Percentiles rank a stretch among this genome's conserved stretches.
Evolutionary conservation across 202 grass and related monocot genomes (phyloP).

Genomic region (Panicum virgatum): DNA sequence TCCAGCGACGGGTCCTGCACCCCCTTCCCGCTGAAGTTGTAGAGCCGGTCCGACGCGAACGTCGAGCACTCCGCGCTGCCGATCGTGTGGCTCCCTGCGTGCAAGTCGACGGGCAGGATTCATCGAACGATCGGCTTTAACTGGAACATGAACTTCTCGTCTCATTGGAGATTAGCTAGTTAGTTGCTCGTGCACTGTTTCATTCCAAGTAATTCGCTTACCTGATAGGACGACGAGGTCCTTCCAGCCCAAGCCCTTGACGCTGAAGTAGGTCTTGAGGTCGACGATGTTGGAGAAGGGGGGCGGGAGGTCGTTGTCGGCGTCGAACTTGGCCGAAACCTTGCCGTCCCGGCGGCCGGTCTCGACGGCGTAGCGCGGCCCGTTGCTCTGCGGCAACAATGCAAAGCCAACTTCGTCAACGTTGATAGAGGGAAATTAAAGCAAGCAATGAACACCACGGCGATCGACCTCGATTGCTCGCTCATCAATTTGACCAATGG

Average conservation of each 20-base stretch:
- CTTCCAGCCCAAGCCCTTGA: conserved; percentile 61
- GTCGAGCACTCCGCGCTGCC: conserved; percentile 57
- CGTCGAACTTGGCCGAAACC: not conserved
- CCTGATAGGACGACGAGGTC: conserved; percentile 75
- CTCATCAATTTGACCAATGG: too few relatives aligned
- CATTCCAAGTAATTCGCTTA: too few relatives aligned
- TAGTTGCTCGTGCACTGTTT: too few relatives aligned
- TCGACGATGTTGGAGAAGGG: conserved; percentile 54
- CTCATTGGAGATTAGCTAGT: not conserved
- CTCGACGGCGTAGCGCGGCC: conserved; percentile 62
- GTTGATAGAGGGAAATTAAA: not conserved
- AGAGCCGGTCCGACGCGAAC: conserved; percentile 57
- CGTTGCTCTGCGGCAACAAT: conserved; percentile 42
- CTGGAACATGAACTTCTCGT: too few relatives aligned
- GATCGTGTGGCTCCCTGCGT: conserved; percentile 64
- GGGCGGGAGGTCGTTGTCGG: conserved; percentile 52
- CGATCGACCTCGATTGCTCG: too few relatives aligned
- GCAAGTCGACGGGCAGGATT: not conserved
- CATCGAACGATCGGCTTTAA: not conserved
- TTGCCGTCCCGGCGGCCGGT: conserved; percentile 56
- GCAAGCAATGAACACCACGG: not conserved
- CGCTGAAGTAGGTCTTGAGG: conserved; percentile 63
- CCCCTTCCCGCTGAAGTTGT: conserved; percentile 62
- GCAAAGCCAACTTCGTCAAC: too few relatives aligned
- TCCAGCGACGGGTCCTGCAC: conserved; percentile 60